phyloP scores from a whole-genome alignment of 805 yeast genomes.

The Saccharomyces mikatae region DNA sequence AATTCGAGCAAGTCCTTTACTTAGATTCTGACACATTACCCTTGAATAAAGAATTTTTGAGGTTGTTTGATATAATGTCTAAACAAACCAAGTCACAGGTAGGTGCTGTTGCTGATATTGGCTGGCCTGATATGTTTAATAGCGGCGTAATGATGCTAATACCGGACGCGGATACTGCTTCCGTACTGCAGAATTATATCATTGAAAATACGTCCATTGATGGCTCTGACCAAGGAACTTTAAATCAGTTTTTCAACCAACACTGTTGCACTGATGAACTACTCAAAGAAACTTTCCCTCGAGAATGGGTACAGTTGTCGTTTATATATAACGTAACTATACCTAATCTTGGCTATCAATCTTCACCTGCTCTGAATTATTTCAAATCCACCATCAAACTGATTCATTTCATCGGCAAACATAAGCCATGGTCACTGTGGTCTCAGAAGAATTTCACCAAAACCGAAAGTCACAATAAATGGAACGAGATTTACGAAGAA shows the following conservation, averaged over 20 bases:
- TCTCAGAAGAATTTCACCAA: conserved; percentile 1
- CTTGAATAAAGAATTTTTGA: conserved; percentile 20
- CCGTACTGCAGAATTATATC: conserved; percentile 33
- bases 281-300: not conserved
- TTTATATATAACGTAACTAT: conserved; percentile 77
- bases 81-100: conserved; percentile 21
- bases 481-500: conserved; percentile 13
- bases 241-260: conserved; percentile 60
- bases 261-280: conserved; percentile 9
- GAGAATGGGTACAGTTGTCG: conserved; percentile 62
- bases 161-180: conserved; percentile 42
- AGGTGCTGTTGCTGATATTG: conserved; percentile 69
- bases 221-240: conserved; percentile 88
- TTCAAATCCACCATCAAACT: conserved; percentile 40
- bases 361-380: conserved; percentile 57
- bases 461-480: conserved; percentile 10
- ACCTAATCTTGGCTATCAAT: conserved; percentile 59
- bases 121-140: conserved; percentile 88
- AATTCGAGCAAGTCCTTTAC: conserved; percentile 43
- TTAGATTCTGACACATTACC: conserved; percentile 62
- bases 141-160: conserved; percentile 61
- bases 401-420: conserved; percentile 60
- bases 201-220: conserved; percentile 45
- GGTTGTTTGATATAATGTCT: conserved; percentile 15
- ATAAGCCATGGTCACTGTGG: conserved; percentile 46